These are phyloP conservation scores for Phellopilus nigrolimitatus DNA, from an alignment of 1,284 basidiomycete species.

Conservation along the genomic window DNA sequence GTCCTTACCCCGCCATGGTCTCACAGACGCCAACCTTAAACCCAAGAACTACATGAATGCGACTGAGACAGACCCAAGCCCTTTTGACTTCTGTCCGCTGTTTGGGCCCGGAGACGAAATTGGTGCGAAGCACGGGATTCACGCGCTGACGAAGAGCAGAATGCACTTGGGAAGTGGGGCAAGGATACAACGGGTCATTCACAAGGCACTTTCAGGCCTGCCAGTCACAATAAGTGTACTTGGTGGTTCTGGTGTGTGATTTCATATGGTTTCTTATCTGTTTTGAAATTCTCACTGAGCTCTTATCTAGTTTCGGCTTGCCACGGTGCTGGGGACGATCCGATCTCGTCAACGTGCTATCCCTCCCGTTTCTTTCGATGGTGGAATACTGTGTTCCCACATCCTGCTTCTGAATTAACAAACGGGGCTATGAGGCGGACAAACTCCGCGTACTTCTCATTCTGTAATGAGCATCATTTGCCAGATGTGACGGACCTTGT, in stretches of 20 bases:
- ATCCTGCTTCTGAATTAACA: constrained; percentile 90
- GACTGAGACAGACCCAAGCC: constrained; percentile 55
- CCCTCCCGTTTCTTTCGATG: constrained; percentile 89
- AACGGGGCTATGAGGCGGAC: constrained; percentile 90
- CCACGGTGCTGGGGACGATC: constrained; percentile 91
- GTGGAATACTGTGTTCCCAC: constrained; percentile 93
- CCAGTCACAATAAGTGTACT: constrained; percentile 89
- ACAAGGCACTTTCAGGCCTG: constrained; percentile 78
- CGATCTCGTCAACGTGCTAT: constrained; percentile 81
- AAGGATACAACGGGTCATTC: constrained; percentile 77
- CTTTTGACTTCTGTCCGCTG: constrained; percentile 87
- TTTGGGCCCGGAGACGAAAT: constrained; percentile 80
- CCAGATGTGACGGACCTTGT: constrained; percentile 90
- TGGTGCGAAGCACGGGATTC: constrained; percentile 73
- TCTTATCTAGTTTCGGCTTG: constrained; percentile 73
- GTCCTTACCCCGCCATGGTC: constrained; percentile 29
- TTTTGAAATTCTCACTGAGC: neutral
- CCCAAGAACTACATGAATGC: constrained; percentile 67
- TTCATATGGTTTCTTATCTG: neutral
- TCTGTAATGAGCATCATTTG: constrained; percentile 86
- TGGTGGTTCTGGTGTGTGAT: constrained; percentile 75
- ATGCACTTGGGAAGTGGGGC: constrained; percentile 81
- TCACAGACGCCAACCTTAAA: constrained; percentile 48
- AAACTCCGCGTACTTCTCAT: constrained; percentile 89
- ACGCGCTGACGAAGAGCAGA: constrained; percentile 70